phyloP scores from a whole-genome alignment of 2,329 filamentous ascomycete genomes.

The Aspergillus sojae region DNA sequence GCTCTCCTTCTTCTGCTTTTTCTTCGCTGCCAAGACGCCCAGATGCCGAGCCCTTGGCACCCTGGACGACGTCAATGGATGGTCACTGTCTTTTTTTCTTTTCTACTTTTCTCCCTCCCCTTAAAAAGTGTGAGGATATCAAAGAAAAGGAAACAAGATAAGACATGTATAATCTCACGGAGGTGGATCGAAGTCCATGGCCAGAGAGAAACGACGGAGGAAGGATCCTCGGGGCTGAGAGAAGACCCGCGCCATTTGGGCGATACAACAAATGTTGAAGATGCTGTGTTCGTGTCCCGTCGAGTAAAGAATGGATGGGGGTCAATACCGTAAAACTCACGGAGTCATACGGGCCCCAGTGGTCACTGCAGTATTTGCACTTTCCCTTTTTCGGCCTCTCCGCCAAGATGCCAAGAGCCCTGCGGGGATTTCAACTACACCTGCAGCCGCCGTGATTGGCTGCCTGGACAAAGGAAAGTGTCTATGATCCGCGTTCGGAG shows the following conservation, averaged over 20 bases:
- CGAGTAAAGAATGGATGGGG: neutral
- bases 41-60: slow-evolving; percentile 39
- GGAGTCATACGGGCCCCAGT: neutral
- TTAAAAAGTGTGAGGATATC: neutral
- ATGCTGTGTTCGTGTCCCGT: neutral
- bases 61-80: slow-evolving; percentile 16
- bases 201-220: neutral
- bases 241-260: neutral
- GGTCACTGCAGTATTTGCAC: slow-evolving; percentile 4
- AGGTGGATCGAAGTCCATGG: neutral
- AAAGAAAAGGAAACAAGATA: neutral
- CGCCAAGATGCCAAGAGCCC: slow-evolving; percentile 25
- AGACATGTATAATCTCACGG: neutral
- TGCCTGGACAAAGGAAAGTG: neutral
- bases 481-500: slow-evolving; percentile 26
- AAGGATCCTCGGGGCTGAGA: neutral
- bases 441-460: slow-evolving; percentile 12
- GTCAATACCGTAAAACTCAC: neutral
- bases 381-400: neutral
- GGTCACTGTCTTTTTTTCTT: slow-evolving; percentile 6
- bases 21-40: slow-evolving; percentile 31
- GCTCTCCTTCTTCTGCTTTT: slow-evolving; percentile 14
- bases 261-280: neutral
- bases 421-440: slow-evolving; percentile 19
- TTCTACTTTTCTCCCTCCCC: neutral